These are phyloP conservation scores for Crithidia mellificae DNA, from an alignment of 208 protist species.

Conservation along the genomic window DNA sequence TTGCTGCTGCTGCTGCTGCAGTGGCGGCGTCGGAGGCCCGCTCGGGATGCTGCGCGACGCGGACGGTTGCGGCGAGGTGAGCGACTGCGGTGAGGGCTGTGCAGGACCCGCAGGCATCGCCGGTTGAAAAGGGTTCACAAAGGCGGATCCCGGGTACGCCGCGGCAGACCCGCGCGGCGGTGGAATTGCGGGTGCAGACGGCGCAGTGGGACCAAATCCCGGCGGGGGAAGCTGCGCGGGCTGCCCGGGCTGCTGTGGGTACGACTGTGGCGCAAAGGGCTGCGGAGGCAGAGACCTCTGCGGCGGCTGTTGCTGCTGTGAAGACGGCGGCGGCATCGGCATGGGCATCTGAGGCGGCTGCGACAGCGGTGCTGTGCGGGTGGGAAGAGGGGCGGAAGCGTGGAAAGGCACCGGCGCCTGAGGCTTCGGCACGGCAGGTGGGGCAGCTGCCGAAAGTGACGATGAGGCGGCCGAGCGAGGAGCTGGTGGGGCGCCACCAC, in stretches of 20 bases:
- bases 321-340: background rate
- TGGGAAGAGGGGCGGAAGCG: background rate
- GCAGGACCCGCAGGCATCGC: background rate
- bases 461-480: background rate
- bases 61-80: background rate
- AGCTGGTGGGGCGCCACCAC: too few relatives aligned
- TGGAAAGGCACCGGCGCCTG: constrained; percentile 1
- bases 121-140: constrained; percentile 11
- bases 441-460: background rate
- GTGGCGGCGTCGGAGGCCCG: background rate
- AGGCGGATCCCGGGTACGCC: constrained; percentile 2
- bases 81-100: background rate
- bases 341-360: background rate
- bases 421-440: background rate
- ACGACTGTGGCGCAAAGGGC: background rate
- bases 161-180: background rate
- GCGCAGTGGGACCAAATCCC: background rate
- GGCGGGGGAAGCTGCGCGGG: background rate
- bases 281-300: too few relatives aligned
- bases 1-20: background rate
- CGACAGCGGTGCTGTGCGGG: background rate
- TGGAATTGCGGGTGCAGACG: background rate
- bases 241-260: background rate
- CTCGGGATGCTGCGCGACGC: background rate
- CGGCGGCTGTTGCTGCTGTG: background rate